Conservation (phyloP, 129 eudicot species). For the Helianthus tuberosus region DNA sequence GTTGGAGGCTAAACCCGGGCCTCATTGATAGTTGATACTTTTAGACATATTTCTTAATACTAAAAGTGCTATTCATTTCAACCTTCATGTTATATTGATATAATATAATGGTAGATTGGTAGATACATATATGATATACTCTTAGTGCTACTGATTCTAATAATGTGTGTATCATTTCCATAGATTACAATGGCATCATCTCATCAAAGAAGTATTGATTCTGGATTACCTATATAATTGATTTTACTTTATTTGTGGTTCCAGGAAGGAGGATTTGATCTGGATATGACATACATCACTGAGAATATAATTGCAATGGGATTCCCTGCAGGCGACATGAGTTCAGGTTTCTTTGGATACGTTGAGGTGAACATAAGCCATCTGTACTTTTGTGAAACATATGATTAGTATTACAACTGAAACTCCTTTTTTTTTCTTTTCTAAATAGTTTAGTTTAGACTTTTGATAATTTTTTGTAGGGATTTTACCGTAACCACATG, state of each 20-base stretch:
- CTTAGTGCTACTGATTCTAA: not conserved
- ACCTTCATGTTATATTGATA: not conserved
- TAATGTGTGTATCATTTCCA: not conserved
- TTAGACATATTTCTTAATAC: not conserved
- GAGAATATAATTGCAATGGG: conserved; percentile 99
- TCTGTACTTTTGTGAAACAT: conserved; percentile 4
- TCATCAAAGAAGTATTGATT: not conserved
- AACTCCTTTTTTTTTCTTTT: not conserved
- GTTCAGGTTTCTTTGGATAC: conserved; percentile 96
- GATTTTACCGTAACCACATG: conserved; percentile 96
- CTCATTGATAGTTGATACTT: not conserved
- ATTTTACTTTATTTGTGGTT: conserved; percentile 11
- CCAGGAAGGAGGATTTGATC: conserved; percentile 96
- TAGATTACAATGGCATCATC: conserved; percentile 2
- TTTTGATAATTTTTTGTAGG: conserved; percentile 51
- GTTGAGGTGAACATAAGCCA: conserved; percentile 54
- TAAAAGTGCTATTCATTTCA: not conserved
- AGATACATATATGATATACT: not conserved
- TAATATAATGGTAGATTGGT: not conserved
- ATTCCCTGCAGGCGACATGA: conserved; percentile 99
- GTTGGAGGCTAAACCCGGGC: not conserved
- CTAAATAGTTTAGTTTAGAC: not conserved
- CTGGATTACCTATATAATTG: not conserved
- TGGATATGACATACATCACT: conserved; percentile 95
- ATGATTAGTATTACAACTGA: not conserved